A percentile compares a stretch with the other conserved stretches of the same genome.
phyloP scores from a whole-genome alignment of 2,329 filamentous ascomycete species.

The Penicillium freii region DNA sequence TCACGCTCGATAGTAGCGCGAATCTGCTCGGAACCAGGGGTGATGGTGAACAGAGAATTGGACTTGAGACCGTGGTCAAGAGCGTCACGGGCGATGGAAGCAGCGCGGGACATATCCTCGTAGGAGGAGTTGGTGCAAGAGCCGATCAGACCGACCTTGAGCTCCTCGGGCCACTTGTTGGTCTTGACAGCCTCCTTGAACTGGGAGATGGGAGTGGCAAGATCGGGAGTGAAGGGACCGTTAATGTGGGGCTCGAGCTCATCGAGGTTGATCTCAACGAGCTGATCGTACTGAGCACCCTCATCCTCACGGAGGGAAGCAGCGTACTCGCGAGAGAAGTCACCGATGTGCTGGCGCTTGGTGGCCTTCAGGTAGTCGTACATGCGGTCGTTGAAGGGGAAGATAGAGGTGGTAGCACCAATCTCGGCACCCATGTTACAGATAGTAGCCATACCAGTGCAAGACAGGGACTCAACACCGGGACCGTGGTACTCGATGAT shows the following conservation, averaged over 20 bases:
- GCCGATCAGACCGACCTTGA: constrained; percentile 95
- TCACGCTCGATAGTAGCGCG: constrained; percentile 88
- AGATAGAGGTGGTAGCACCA: constrained; percentile 80
- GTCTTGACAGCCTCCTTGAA: constrained; percentile 91
- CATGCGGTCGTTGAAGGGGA: constrained; percentile 98
- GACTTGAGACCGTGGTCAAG: constrained; percentile 90
- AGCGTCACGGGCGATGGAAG: constrained; percentile 87
- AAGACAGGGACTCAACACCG: constrained; percentile 70
- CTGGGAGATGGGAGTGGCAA: constrained; percentile 96
- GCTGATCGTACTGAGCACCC: constrained; percentile 89
- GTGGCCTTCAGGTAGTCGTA: constrained; percentile 92
- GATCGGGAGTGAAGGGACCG: constrained; percentile 96
- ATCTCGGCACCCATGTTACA: constrained; percentile 67
- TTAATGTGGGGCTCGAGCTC: constrained; percentile 98
- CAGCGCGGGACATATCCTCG: constrained; percentile 90
- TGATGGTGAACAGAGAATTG: constrained; percentile 90
- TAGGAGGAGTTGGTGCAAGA: constrained; percentile 94
- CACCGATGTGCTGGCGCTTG: constrained; percentile 85
- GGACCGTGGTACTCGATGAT: constrained; percentile 63
- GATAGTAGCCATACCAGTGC: constrained; percentile 86
- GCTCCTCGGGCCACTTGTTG: constrained; percentile 93
- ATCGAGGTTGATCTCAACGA: constrained; percentile 93
- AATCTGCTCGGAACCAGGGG: constrained; percentile 95
- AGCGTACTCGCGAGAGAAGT: constrained; percentile 81
- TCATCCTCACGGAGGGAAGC: constrained; percentile 83